Evolutionary conservation across 169 alveolate species (phyloP).

Genomic region (Theileria annulata): DNA sequence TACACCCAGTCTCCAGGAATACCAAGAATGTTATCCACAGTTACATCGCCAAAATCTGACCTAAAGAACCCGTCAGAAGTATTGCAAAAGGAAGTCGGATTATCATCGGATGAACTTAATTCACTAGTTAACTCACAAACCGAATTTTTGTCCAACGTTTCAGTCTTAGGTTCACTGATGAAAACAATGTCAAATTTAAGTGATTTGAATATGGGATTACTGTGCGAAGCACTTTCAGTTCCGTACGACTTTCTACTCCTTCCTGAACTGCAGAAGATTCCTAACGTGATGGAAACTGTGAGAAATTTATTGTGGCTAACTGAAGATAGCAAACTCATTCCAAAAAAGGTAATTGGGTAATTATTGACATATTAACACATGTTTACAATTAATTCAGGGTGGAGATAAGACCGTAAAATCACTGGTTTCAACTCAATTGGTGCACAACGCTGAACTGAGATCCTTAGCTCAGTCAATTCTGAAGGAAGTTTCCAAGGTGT

Average conservation of each 20-base stretch:
- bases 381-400: conserved; percentile 3
- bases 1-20: conserved; percentile 23
- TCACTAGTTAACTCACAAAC: conserved; percentile 23
- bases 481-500: conserved; percentile 40
- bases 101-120: conserved; percentile 28
- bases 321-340: conserved; percentile 63
- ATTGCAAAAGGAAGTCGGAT: conserved; percentile 29
- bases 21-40: conserved; percentile 17
- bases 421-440: conserved; percentile 25
- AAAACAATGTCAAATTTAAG: conserved; percentile 46
- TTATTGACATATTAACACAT: neutral
- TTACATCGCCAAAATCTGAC: neutral
- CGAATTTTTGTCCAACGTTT: conserved; percentile 30
- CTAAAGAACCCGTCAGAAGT: neutral
- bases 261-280: conserved; percentile 60
- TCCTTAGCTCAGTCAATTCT: conserved; percentile 27
- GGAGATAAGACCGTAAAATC: conserved; percentile 20
- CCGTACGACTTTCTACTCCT: conserved; percentile 17
- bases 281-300: conserved; percentile 34
- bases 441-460: conserved; percentile 39
- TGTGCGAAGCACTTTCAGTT: conserved; percentile 44
- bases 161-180: conserved; percentile 29
- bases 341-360: conserved; percentile 15
- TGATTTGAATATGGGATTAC: conserved; percentile 54
- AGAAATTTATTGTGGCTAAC: conserved; percentile 63